Evolutionary conservation across 2,329 filamentous ascomycete species (phyloP), one percentile per base, ranked within the genome.

Genomic region (Monilinia aucupariae): DNA sequence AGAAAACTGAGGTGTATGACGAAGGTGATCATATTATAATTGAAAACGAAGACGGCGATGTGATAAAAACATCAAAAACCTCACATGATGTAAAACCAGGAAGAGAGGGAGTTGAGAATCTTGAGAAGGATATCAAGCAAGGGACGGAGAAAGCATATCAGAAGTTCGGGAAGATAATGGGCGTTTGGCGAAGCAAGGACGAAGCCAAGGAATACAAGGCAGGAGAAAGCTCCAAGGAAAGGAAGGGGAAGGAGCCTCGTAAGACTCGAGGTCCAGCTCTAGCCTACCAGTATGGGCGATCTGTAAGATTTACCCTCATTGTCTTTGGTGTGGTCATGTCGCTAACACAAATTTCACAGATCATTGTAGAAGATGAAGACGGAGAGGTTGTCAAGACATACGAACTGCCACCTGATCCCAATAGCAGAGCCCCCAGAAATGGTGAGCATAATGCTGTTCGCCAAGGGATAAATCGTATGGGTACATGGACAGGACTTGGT

Each of bases 351-450:
- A 34, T 20, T 37, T 3, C 45, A 10, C 51, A 90, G 78, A 91
- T 96, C 67, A 93, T 96, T 72, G 89, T 96, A 20, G 90, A 96
- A 76, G 90, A 96, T 66, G 88, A 90, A 74, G 87, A 92, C 69
- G 90, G 90, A 50, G 91, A 96, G 73, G 91, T 96, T 39, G 83
- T 96, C 73, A 92, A 92, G 78, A 86, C 90, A 63, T 92, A 92
- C 72, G 87, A 92, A 67, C 82, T 93, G 34, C 87, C 88, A 0
- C 75, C 83, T 32, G 67, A 52, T 30, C 65, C 20, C 64, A 68
- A 58, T 8, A 61, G 34, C 34, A 67, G 60, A 55, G 25, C 50
- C 9, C n/a, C 62, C 12, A 59, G 59, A 49, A 64, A 68, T 1
- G 54, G 67, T 20, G 63, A 67, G 45, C 39, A 59, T 25, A 62